phyloP scores from a whole-genome alignment of 345 rosid species.

The Hypericum perforatum region DNA sequence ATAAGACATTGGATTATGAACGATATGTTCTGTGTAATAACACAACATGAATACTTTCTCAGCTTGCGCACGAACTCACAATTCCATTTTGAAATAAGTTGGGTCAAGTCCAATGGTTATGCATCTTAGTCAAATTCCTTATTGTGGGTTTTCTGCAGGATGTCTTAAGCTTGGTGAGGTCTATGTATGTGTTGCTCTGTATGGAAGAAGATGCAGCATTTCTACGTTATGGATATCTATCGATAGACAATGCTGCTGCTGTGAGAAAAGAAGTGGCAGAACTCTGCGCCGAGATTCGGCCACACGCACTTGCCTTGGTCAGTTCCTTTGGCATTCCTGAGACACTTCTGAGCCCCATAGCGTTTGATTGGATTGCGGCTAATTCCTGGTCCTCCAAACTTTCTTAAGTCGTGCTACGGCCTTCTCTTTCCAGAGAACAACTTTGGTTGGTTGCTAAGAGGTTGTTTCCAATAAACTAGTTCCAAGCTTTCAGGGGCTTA shows the following conservation, averaged over 20 bases:
- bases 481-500: no score
- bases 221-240: constrained; percentile 56
- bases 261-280: constrained; percentile 59
- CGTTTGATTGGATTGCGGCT: constrained; percentile 80
- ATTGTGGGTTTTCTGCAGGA: constrained; percentile 29
- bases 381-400: constrained; percentile 54
- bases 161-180: constrained; percentile 46
- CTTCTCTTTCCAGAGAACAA: no score
- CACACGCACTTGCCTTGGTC: constrained; percentile 71
- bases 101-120: background rate
- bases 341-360: constrained; percentile 69
- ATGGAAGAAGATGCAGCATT: constrained; percentile 76
- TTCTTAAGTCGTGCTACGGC: no score
- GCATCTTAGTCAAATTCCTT: background rate
- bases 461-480: no score
- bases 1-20: no score
- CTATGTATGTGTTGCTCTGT: constrained; percentile 53
- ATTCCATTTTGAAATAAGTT: background rate
- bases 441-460: no score
- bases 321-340: constrained; percentile 73
- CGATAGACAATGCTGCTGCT: constrained; percentile 43
- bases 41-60: no score
- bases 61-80: no score
- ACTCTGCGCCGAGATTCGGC: constrained; percentile 69
- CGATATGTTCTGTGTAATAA: no score